Conservation (phyloP, 495 filamentous ascomycete genomes). For the Parmelia sp. region DNA sequence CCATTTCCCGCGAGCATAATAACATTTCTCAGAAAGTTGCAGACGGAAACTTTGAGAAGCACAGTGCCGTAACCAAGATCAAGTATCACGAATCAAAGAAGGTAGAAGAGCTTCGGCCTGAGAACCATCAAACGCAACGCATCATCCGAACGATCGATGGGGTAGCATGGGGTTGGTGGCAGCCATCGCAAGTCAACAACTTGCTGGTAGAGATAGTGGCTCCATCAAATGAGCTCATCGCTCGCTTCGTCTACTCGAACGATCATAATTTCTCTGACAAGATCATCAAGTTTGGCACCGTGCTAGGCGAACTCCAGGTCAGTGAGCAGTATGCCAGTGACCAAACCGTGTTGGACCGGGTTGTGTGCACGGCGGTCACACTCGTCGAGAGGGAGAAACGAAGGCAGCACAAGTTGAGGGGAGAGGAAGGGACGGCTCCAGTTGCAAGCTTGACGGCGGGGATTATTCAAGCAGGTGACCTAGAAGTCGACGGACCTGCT, state of each 20-base stretch:
- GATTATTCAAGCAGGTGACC: not conserved
- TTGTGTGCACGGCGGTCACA: constrained; percentile 1
- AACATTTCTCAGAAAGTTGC: constrained; percentile 3
- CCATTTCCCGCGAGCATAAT: constrained; percentile 1
- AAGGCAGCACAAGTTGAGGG: not conserved
- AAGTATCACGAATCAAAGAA: constrained; percentile 3
- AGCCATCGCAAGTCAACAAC: constrained; percentile 4
- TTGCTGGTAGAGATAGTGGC: not conserved
- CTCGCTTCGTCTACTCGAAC: constrained; percentile 6
- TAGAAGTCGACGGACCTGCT: constrained; percentile 2
- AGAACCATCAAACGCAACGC: constrained; percentile 1
- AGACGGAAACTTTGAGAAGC: constrained; percentile 6
- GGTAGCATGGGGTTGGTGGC: not conserved
- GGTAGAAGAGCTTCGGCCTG: constrained; percentile 4
- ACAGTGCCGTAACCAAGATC: not conserved
- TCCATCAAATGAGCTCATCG: constrained; percentile 7
- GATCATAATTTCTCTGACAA: not conserved
- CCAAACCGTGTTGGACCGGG: not conserved
- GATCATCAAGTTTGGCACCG: not conserved
- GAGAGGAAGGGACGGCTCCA: constrained; percentile 1
- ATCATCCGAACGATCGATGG: not conserved
- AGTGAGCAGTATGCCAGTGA: not conserved
- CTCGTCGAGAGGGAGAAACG: constrained; percentile 4
- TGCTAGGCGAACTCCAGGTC: constrained; percentile 3
- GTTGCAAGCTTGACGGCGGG: not conserved